phyloP scores from a whole-genome alignment of 208 protist genomes.

The Herpetomonas samuelpessoai region DNA sequence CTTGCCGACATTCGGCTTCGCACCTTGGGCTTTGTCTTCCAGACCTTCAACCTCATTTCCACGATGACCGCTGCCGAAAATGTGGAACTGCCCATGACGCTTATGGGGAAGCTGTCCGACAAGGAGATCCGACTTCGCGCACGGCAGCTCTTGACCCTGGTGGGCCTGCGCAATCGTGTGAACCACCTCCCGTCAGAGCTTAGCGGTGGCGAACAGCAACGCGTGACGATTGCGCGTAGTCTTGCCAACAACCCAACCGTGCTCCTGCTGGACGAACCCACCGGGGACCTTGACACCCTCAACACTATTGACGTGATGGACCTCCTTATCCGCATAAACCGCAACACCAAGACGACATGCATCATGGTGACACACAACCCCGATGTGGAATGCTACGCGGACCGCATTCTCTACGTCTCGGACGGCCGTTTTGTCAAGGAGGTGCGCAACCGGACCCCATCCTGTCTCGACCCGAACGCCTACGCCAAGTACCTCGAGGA shows the following conservation, averaged over 20 bases:
- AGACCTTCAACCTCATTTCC: conserved; percentile 97
- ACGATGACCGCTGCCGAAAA: conserved; percentile 97
- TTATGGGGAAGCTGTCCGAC: conserved; percentile 80
- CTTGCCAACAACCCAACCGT: conserved; percentile 95
- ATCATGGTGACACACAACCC: conserved; percentile 98
- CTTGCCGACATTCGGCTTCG: conserved; percentile 91
- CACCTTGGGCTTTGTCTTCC: conserved; percentile 97
- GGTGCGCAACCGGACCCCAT: conserved; percentile 85
- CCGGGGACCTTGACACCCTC: conserved; percentile 94
- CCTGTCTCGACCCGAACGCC: conserved; percentile 56
- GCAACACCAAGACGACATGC: conserved; percentile 88
- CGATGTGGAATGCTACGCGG: conserved; percentile 97
- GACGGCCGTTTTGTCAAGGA: conserved; percentile 92
- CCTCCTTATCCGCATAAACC: conserved; percentile 95
- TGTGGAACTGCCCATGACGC: conserved; percentile 97
- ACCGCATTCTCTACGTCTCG: conserved; percentile 94
- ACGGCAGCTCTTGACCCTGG: conserved; percentile 86
- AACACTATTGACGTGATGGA: conserved; percentile 98
- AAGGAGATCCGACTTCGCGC: conserved; percentile 85
- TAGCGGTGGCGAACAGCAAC: conserved; percentile 97
- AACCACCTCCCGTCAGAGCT: conserved; percentile 96
- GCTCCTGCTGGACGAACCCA: conserved; percentile 96
- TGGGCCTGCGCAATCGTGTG: conserved; percentile 95
- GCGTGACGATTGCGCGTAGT: conserved; percentile 91
- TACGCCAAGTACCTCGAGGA: conserved; percentile 80